Percentiles rank a stretch among this genome's conserved stretches.
Conservation (phyloP, 768 basidiomycete species). For the Lentinula detonsa region DNA sequence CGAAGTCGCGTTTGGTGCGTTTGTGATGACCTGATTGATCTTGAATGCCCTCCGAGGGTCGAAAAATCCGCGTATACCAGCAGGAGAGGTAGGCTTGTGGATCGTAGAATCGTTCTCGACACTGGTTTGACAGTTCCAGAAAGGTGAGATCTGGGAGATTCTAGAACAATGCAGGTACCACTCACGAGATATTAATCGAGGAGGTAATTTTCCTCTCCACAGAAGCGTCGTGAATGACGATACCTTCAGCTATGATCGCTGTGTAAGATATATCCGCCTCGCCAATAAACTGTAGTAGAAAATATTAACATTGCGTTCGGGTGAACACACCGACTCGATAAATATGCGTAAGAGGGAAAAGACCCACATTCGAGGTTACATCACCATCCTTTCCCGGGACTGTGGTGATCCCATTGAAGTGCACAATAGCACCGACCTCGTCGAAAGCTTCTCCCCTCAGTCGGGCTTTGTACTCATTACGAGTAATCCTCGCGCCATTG, state of each 20-base stretch:
- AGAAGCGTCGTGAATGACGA: constrained; percentile 26
- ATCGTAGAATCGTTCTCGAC: neutral
- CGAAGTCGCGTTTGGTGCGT: constrained; percentile 10
- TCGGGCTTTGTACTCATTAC: constrained; percentile 32
- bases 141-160: neutral
- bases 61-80: constrained; percentile 18
- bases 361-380: neutral
- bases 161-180: constrained; percentile 7
- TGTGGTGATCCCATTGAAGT: constrained; percentile 22
- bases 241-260: constrained; percentile 23
- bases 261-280: constrained; percentile 28
- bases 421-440: constrained; percentile 22
- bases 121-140: neutral
- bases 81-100: constrained; percentile 6
- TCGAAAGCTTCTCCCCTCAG: constrained; percentile 23
- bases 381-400: constrained; percentile 14
- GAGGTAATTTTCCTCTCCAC: constrained; percentile 22
- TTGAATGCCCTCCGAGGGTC: constrained; percentile 21
- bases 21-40: constrained; percentile 25
- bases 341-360: neutral
- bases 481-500: constrained; percentile 33
- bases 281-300: constrained; percentile 8
- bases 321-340: neutral
- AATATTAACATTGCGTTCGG: no score
- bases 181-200: constrained; percentile 35